These are phyloP conservation scores for Epichloe sp. DNA, from an alignment of 2,329 filamentous ascomycete species.

Conservation along the genomic window DNA sequence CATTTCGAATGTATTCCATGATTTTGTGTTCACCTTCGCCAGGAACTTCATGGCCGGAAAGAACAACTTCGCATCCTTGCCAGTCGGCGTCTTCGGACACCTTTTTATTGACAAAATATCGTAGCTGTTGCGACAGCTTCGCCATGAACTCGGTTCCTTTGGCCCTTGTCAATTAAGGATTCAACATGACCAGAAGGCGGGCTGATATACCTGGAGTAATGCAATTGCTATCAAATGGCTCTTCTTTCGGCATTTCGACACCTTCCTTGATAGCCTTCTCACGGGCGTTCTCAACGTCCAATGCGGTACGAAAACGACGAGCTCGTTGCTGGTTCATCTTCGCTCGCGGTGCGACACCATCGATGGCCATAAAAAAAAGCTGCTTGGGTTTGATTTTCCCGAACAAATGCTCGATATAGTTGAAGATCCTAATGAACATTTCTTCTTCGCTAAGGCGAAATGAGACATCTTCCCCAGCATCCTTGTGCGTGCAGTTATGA, in stretches of 20 bases:
- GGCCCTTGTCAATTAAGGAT: constrained; percentile 7
- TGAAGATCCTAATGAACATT: constrained; percentile 99
- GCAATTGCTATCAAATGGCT: constrained; percentile 96
- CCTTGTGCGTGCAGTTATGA: constrained; percentile 97
- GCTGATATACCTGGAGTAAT: constrained; percentile 65
- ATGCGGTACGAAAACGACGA: constrained; percentile 82
- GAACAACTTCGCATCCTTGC: constrained; percentile 91
- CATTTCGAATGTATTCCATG: constrained; percentile 98
- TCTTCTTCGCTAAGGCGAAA: constrained; percentile 93
- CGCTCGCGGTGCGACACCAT: constrained; percentile 90
- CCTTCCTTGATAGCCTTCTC: constrained; percentile 88
- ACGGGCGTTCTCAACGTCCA: constrained; percentile 78
- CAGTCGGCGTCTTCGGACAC: constrained; percentile 93
- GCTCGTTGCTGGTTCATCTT: constrained; percentile 99
- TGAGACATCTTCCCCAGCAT: constrained; percentile 71
- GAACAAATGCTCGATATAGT: constrained; percentile 97
- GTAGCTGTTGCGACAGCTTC: constrained; percentile 81
- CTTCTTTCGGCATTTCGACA: constrained; percentile 85
- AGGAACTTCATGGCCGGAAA: constrained; percentile 94
- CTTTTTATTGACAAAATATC: constrained; percentile 99
- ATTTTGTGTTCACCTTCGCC: constrained; percentile 99
- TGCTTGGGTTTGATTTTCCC: constrained; percentile 98
- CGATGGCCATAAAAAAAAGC: constrained; percentile 99
- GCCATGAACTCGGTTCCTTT: constrained; percentile 89
- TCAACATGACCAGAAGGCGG: no score